Base-by-base conservation (phyloP, 441 rosid genomes). In the Croton setiger region DNA sequence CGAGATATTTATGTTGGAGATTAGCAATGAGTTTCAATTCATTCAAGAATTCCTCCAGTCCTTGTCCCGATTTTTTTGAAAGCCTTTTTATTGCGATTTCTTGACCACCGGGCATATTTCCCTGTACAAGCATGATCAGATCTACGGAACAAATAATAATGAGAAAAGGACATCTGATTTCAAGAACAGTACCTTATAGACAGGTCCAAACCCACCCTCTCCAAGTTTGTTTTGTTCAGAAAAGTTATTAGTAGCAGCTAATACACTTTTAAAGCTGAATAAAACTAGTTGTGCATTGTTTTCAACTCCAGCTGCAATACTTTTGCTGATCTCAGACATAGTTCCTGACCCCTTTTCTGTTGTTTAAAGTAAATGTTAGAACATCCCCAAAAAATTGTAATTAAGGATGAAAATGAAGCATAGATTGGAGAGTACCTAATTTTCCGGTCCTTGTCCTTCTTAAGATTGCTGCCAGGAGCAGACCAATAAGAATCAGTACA, bases 401-500 rank as follows among this genome's bases (percentile, higher is more conserved):
- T n/a, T 8, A 17, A 52, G 8, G 3, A 20, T 65, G 35, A 49
- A 39, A 52, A 31, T 4, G 31, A n/a, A 31, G 63, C 9, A 3
- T 43, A 10, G 12, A 7, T 49, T 6, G 11, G 48, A n/a, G 1
- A 31, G 33, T 82, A 71, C 76, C 74, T 60, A 45, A 39, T 36
- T 60, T 67, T 41, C 45, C 55, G 27, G 43, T 68, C 68, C 55
- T 77, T 59, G 66, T 81, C 76, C 77, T 75, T 68, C 66, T 78
- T 76, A 84, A 72, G 45, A 82, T 27, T 0, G 79, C 63, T n/a
- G 74, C 63, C 49, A 74, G 54, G 14, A 56, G 66, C 52, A 87
- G 60, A 57, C 75, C 72, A 58, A 87, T 27, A 0, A 87, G 60
- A 23, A 51, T 67, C 37, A 81, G 41, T 0, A 63, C 52, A 3